Evolutionary conservation across 208 protist genomes (phyloP).

Genomic region (Giardia muris): DNA sequence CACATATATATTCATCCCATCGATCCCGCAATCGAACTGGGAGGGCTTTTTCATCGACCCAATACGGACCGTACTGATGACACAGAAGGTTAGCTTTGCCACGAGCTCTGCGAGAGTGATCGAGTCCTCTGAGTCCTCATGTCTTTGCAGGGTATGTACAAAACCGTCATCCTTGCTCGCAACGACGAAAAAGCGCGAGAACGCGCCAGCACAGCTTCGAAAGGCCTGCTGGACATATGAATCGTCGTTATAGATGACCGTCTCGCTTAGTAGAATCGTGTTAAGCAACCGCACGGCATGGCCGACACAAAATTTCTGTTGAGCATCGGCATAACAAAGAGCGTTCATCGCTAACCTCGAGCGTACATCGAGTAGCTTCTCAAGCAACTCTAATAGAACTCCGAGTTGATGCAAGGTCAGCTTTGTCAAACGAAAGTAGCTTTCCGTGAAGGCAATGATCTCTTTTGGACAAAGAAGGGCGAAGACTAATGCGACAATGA

Average conservation of each 20-base stretch:
- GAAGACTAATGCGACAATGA: not conserved
- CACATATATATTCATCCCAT: not conserved
- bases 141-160: not conserved
- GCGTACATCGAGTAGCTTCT: not conserved
- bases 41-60: too few relatives aligned
- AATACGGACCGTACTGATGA: not conserved
- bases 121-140: not conserved
- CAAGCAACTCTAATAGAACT: not conserved
- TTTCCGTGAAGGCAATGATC: not conserved
- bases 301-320: not conserved
- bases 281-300: not conserved
- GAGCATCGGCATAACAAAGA: not conserved
- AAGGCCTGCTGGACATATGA: not conserved
- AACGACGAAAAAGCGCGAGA: not conserved
- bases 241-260: not conserved
- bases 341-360: not conserved
- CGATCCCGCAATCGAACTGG: not conserved
- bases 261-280: not conserved
- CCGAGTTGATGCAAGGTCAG: not conserved
- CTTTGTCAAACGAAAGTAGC: not conserved
- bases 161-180: not conserved
- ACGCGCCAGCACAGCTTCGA: not conserved
- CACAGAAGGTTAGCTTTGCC: not conserved
- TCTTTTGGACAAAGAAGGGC: not conserved
- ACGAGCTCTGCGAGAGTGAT: not conserved